Conservation (phyloP, 257 asterid species). For the Nicotiana tomentosiformis region DNA sequence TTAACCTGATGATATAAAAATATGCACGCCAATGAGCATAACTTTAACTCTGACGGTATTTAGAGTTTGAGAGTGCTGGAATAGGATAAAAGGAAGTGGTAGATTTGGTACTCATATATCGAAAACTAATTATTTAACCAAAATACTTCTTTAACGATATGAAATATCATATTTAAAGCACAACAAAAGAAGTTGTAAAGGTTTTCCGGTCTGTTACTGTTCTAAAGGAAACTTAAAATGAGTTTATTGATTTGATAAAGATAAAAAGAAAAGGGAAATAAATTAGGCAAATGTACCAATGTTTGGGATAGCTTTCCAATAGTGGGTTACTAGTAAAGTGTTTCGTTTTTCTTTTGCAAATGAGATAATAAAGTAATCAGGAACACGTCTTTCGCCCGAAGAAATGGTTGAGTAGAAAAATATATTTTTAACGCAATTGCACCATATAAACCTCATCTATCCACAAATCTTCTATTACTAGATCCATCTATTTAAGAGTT, state of each 20-base stretch:
- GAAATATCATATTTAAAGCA: not conserved
- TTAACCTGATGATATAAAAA: not conserved
- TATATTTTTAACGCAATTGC: not conserved
- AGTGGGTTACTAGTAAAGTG: not conserved
- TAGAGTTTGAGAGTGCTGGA: not conserved
- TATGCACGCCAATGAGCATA: not conserved
- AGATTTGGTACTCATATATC: not conserved
- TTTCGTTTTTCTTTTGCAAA: not conserved
- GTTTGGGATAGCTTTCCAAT: not conserved
- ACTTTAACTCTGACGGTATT: not conserved
- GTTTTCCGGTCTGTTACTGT: not conserved
- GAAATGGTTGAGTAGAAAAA: not conserved
- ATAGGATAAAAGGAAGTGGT: not conserved
- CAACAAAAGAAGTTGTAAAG: not conserved
- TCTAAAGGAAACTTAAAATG: not conserved
- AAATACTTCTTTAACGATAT: not conserved
- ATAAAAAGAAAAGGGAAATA: not conserved
- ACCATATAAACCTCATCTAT: not conserved
- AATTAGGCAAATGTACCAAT: not conserved
- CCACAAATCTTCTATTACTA: too few relatives aligned
- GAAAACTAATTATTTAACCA: not conserved
- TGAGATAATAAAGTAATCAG: not conserved
- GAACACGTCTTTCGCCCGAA: not conserved
- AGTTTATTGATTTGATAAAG: not conserved
- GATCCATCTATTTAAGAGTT: too few relatives aligned